phyloP scores from a whole-genome alignment of 1,284 basidiomycete species.

The Tylopilus orsonianus region DNA sequence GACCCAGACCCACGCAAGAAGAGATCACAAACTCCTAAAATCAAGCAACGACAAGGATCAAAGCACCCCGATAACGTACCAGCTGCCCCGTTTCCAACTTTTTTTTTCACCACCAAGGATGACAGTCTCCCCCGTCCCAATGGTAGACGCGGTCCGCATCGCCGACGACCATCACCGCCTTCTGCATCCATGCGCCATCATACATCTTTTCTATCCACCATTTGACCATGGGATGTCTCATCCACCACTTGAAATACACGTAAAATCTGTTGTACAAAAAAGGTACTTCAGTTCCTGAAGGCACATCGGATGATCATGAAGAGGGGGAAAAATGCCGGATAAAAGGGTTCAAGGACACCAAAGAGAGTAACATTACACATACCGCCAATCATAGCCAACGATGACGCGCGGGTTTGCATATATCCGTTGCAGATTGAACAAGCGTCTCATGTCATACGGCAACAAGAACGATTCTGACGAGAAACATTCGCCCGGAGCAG shows the following conservation, averaged over 20 bases:
- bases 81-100: not conserved
- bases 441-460: conserved; percentile 54
- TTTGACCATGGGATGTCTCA: conserved; percentile 42
- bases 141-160: conserved; percentile 16
- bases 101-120: conserved; percentile 21
- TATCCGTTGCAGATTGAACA: conserved; percentile 39
- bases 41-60: no score
- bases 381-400: conserved; percentile 25
- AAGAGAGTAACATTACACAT: conserved; percentile 2
- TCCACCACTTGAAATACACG: conserved; percentile 43
- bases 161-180: conserved; percentile 39
- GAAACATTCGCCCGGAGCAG: conserved; percentile 43
- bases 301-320: no score
- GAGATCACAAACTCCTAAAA: not conserved
- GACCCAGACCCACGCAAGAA: not conserved
- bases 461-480: conserved; percentile 55
- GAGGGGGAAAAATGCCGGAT: not conserved
- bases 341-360: no score
- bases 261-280: not conserved
- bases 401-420: conserved; percentile 24
- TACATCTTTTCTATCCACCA: conserved; percentile 46
- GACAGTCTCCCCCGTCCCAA: conserved; percentile 26
- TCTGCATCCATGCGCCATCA: conserved; percentile 40
- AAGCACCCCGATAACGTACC: not conserved
- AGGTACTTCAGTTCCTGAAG: conserved; percentile 23